Base-by-base conservation (phyloP, 2,329 filamentous ascomycete genomes). In the Paraphaeosphaeria minitans region DNA sequence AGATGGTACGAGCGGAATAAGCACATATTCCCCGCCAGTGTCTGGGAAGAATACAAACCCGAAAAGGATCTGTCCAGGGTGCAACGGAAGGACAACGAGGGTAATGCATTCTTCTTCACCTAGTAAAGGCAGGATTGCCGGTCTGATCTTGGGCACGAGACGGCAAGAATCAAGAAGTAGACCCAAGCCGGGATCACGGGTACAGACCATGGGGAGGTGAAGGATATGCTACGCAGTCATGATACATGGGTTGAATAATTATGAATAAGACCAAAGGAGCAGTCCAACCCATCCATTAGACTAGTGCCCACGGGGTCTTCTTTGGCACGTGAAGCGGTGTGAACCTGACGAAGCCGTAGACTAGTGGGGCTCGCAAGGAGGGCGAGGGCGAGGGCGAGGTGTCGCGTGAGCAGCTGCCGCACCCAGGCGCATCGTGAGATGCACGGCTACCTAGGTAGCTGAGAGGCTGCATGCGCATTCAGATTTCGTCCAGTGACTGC, bases 1-100 rank as follows among this genome's bases (percentile, higher is more conserved):
- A 83, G 95, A 60, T 99, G 95, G 95, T 99, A 97, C 75, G 93
- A 97, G 81, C 87, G 89, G 71, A 97, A 98, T 76, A 99, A 98
- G 79, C 95, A 99, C 77, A 98, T 99, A 58, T 99, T 94, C 75
- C 95, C 95, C 0, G 94, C 94, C 21, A 98, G 92, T 74, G 85
- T 94, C 48, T 99, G 95, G 95, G 92, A 93, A 68, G 91, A 96
- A 63, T 99, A 96, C 75, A 93, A 97, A 66, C 90, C 93, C 0
- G 91, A 92, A 61, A 91, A 90, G 77, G 91, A 97, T 69, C 96
- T 96, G 79, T 85, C 87, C 71, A 84, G 82, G 64, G 87, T 91
- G 66, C 85, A 93, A 41, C 86, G 91, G 68, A 90, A 92, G 70
- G 95, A 99, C 78, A 85, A 85, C 13, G 89, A 92, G 56, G 95